Base-by-base conservation (phyloP, 768 basidiomycete species). In the Mycena belliarum region DNA sequence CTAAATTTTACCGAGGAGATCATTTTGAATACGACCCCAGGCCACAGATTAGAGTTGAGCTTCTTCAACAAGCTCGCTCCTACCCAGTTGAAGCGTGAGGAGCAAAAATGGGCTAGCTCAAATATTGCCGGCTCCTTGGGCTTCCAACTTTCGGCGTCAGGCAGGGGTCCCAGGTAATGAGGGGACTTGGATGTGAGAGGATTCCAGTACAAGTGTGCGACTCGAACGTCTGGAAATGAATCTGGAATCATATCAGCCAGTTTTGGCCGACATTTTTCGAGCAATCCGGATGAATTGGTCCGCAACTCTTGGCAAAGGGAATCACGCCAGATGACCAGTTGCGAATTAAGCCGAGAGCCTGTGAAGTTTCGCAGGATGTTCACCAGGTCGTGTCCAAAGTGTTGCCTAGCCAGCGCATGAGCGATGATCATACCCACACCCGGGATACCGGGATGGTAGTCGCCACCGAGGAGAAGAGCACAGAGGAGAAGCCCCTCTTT, bases 1-100 rank as follows among this genome's bases (percentile, higher is more conserved):
- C 7, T 14, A 9, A 4, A 4, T n/a, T 15, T 20, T 32, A 46
- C 45, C 4, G 45, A 46, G 12, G 29, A 46, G 16, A 46, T 6
- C 45, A 46, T 9, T 21, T n/a, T 35, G 11, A 56, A 50, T 1
- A 29, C 48, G 6, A 40, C 55, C 2, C 29, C 55, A 11, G 55
- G 55, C 55, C 55, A 56, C 24, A 56, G 21, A 5, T 43, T 56
- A 5, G 29, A 23, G 6, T 49, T 37, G 14, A 56, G 37, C n/a
- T 50, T 42, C 33, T 56, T 49, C 10, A 12, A 18, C 43, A 23
- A 9, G 23, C 29, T 3, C 33, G 11, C 33, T 10, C 33, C 23
- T 14, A n/a, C 3, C 55, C 55, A 49, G 15, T 33, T 23, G n/a
- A 56, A 56, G 1, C 15, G 11, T 1, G 15, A 2, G 2, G 18